These are phyloP conservation scores for Phytophthora megakarya DNA, from an alignment of 352 stramenopile species.

Conservation along the genomic window DNA sequence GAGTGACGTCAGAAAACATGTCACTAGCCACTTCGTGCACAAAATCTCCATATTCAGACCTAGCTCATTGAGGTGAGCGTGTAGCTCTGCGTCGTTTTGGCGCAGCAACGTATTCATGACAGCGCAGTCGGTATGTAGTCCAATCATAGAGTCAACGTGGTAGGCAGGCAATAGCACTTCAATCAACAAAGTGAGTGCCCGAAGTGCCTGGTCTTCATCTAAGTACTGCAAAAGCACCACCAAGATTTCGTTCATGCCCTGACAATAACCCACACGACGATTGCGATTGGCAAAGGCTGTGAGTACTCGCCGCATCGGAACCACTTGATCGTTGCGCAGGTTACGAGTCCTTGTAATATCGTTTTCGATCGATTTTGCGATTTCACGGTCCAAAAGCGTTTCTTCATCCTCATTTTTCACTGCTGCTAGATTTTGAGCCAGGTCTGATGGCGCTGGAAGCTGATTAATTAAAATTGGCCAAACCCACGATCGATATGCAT, in stretches of 20 bases:
- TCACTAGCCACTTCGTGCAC: constrained; percentile 90
- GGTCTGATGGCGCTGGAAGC: constrained; percentile 39
- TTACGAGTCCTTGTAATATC: constrained; percentile 77
- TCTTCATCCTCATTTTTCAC: constrained; percentile 44
- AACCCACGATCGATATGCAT: constrained; percentile 69
- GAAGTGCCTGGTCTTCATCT: constrained; percentile 62
- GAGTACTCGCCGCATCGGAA: constrained; percentile 69
- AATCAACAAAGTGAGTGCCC: constrained; percentile 70
- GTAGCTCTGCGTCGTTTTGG: constrained; percentile 80
- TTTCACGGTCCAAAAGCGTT: constrained; percentile 61
- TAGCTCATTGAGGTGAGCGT: constrained; percentile 67
- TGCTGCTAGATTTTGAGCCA: constrained; percentile 38
- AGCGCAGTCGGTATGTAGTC: constrained; percentile 79
- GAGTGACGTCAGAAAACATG: constrained; percentile 81
- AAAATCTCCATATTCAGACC: constrained; percentile 89
- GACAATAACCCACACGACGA: constrained; percentile 79
- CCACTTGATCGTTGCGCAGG: constrained; percentile 53
- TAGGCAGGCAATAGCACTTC: constrained; percentile 79
- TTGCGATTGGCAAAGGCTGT: constrained; percentile 78
- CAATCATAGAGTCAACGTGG: constrained; percentile 87
- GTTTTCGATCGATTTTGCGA: constrained; percentile 82
- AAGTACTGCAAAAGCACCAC: constrained; percentile 76
- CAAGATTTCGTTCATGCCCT: constrained; percentile 88
- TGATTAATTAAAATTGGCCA: constrained; percentile 73
- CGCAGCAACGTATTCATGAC: constrained; percentile 82